Base-by-base conservation (phyloP, 768 basidiomycete species). In the Boletus huronensis region DNA sequence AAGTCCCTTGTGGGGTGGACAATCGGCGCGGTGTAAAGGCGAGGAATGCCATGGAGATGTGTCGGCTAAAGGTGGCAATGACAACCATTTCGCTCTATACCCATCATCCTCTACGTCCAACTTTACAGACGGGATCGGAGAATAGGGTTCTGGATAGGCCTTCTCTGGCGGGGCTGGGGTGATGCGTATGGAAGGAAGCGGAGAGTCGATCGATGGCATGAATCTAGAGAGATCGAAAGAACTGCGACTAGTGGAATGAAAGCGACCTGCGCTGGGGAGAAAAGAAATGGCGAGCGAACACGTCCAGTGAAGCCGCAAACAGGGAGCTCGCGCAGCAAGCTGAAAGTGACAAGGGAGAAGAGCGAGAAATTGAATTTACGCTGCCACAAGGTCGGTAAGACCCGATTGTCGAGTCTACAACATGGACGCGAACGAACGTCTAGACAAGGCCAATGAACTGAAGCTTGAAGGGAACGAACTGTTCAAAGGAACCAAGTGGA, bases 391-490 rank as follows among this genome's bases (percentile, higher is more conserved):
- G n/a, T 11, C 49, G 48, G 48, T 19, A 49, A 28, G 26, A 19
- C 23, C 50, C 50, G 50, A 17, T 25, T 25, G 31, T 32, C 32
- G 2, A 3, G 16, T 14, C 32, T 14, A 47, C 53, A 52, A 34
- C 42, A 51, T 59, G 50, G 25, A 56, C 21, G 23, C 49, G 54
- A 57, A 85, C 82, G 70, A 73, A 53, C 68, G 61, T 48, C 71
- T 89, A 14, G 64, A 58, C 29, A 72, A 75, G 57, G 87, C 87
- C 16, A 79, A 81, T 26, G 79, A 80, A 44, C 71, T 87, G 50
- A 97, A 95, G 70, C 70, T 72, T 8, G 80, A 87, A 64, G 94
- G 93, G 17, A 96, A 93, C 58, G 78, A 79, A 3, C 72, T 76
- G 57, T 96, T 93, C 71, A 84, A 83, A 44, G 71, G 79, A 19